These are phyloP conservation scores for Sugiyamaella pinicola DNA, from an alignment of 1,139 yeast genomes.

Conservation along the genomic window DNA sequence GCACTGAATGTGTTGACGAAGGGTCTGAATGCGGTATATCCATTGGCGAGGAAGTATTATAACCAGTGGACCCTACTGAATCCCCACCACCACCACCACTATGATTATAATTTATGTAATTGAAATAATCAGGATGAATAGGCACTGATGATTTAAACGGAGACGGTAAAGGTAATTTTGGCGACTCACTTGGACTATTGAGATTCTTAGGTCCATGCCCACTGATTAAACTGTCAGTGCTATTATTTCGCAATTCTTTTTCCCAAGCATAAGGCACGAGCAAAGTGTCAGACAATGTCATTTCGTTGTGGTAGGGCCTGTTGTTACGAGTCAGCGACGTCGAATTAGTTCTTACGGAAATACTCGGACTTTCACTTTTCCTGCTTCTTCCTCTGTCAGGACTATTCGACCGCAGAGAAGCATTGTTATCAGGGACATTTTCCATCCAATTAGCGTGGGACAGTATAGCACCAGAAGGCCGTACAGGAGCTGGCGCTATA, in stretches of 20 bases:
- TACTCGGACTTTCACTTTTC: neutral
- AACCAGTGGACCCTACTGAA: no score
- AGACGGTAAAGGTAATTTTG: neutral
- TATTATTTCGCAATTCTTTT: slow-evolving; percentile 13
- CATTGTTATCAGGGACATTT: neutral
- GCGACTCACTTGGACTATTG: slow-evolving; percentile 4
- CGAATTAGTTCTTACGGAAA: slow-evolving; percentile 5
- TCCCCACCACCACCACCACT: slow-evolving; percentile 1
- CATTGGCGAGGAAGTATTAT: neutral
- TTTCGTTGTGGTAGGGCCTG: slow-evolving; percentile 7
- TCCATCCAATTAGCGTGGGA: slow-evolving; percentile 9
- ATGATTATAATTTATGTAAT: neutral
- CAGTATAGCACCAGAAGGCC: slow-evolving; percentile 6
- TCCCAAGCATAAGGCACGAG: slow-evolving; percentile 20
- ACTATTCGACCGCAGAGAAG: slow-evolving; percentile 13
- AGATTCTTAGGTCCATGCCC: neutral
- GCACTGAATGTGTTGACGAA: neutral
- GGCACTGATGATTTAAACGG: slow-evolving; percentile 8
- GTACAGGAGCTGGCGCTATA: slow-evolving; percentile 11
- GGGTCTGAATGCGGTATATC: neutral
- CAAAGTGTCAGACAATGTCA: slow-evolving; percentile 14
- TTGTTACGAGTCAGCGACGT: slow-evolving; percentile 2
- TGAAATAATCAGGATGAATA: slow-evolving; percentile 4
- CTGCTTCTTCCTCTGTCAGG: slow-evolving; percentile 16
- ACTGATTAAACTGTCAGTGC: slow-evolving; percentile 19